Percentiles rank a stretch among this genome's conserved stretches.
Conservation (phyloP, 495 filamentous ascomycete genomes). For the Hypoxylon subgilvum region DNA sequence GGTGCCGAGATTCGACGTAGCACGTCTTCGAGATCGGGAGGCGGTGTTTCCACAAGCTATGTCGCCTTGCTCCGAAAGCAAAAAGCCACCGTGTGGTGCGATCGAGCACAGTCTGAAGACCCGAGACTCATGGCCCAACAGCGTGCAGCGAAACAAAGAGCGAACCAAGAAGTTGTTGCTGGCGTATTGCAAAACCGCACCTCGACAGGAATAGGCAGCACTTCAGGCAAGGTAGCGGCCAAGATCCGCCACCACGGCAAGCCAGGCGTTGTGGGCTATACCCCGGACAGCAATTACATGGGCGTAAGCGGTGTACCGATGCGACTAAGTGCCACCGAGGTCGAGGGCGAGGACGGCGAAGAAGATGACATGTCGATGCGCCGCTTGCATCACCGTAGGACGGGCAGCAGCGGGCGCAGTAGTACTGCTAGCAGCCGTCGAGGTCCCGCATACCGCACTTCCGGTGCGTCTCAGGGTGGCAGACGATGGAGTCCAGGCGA, state of each 20-base stretch:
- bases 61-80: slow-evolving; percentile 93
- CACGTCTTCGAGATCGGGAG: slow-evolving; percentile 72
- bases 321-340: slow-evolving; percentile 89
- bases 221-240: slow-evolving; percentile 62
- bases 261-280: slow-evolving; percentile 73
- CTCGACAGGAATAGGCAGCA: slow-evolving; percentile 60
- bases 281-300: slow-evolving; percentile 72
- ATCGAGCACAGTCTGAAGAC: slow-evolving; percentile 91
- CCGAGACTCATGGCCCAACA: slow-evolving; percentile 80
- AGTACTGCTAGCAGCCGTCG: slow-evolving; percentile 72
- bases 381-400: slow-evolving; percentile 69
- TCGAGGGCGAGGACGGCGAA: slow-evolving; percentile 80
- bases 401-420: slow-evolving; percentile 77
- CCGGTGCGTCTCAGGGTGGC: slow-evolving; percentile 51
- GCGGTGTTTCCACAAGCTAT: slow-evolving; percentile 72
- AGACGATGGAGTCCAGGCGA: slow-evolving; percentile 71
- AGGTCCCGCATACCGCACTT: slow-evolving; percentile 61
- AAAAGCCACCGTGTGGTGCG: slow-evolving; percentile 98
- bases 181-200: slow-evolving; percentile 59
- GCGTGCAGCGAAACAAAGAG: slow-evolving; percentile 80
- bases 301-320: slow-evolving; percentile 80
- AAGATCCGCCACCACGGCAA: slow-evolving; percentile 84
- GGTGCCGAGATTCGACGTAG: slow-evolving; percentile 73
- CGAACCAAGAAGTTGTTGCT: slow-evolving; percentile 78
- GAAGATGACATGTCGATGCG: slow-evolving; percentile 70